Evolutionary conservation across 2,329 filamentous ascomycete species (phyloP), one percentile per base, ranked within the genome.

Genomic region (Thelonectria blattea): DNA sequence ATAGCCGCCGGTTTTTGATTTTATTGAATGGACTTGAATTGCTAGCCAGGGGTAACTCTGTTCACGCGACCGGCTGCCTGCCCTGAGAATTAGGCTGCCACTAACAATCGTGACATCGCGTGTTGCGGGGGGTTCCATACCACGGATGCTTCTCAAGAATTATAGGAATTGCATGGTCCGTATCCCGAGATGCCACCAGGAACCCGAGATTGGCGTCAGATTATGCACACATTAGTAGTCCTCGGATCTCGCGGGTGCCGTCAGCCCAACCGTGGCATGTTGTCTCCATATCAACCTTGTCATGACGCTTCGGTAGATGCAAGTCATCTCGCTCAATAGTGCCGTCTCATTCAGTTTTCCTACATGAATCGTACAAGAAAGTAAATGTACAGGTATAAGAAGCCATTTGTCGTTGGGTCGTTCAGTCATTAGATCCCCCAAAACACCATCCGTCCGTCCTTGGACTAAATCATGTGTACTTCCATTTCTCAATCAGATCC

Each of bases 401-500:
- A 56, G 15, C 18, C 10, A 34, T 39, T 3, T 22, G 45, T 48
- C 22, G 20, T 37, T 49, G 43, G 50, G 50, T 60, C 42, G 51
- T 55, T 58, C 45, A 54, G 53, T 52, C 50, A 52, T 27, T 24
- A 37, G 22, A 20, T n/a, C 18, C 52, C 14, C n/a, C 48, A 17
- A 37, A 52, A 52, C 24, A 47, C 41, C 52, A 54, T 52, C 32
- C 58, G 61, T 51, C 50, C 41, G 56, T 56, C 50, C 58, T 50
- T 56, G 37, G 32, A 52, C 53, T 51, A 48, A 24, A 14, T 71
- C 58, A 69, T 18, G 52, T 63, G 34, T 70, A 70, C 45, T 70
- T 70, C 66, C 69, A 70, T 43, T 61, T 61, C 58, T 71, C 69
- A 58, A 71, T 71, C 20, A 71, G 52, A 41, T 71, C 69, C 46